Evolutionary conservation across 768 basidiomycete species (phyloP).

Genomic region (Daedaleopsis sinensis): DNA sequence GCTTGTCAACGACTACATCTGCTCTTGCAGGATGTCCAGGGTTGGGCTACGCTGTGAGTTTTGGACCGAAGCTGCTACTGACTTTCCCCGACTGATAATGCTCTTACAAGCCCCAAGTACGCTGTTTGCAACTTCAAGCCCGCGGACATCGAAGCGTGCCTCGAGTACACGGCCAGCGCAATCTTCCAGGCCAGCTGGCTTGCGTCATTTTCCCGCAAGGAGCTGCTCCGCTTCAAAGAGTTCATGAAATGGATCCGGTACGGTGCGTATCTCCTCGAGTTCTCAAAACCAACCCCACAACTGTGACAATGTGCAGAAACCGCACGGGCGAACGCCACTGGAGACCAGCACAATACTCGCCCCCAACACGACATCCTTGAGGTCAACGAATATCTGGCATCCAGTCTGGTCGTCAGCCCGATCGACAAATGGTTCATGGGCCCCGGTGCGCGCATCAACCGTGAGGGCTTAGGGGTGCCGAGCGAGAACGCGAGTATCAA

Average conservation of each 20-base stretch:
- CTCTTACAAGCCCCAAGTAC: conserved; percentile 54
- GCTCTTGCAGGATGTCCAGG: conserved; percentile 75
- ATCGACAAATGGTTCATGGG: conserved; percentile 85
- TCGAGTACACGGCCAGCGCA: conserved; percentile 55
- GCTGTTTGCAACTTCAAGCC: conserved; percentile 54
- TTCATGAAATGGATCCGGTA: conserved; percentile 79
- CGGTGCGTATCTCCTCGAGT: conserved; percentile 48
- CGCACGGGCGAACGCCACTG: conserved; percentile 51
- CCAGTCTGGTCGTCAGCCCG: conserved; percentile 65
- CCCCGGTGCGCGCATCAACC: conserved; percentile 53
- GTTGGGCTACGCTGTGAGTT: conserved; percentile 75
- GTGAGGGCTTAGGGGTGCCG: conserved; percentile 52
- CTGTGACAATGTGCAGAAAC: conserved; percentile 40
- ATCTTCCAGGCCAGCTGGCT: conserved; percentile 73
- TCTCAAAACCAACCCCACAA: background rate
- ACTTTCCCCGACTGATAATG: conserved; percentile 11
- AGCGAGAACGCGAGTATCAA: conserved; percentile 26
- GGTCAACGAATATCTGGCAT: conserved; percentile 78
- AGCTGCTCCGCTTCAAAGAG: conserved; percentile 73
- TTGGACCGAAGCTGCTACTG: conserved; percentile 13
- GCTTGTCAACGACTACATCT: conserved; percentile 79
- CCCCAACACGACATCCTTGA: conserved; percentile 75
- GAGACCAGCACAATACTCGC: conserved; percentile 47
- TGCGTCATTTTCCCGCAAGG: conserved; percentile 63
- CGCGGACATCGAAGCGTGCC: conserved; percentile 52